Conservation (phyloP, 1,139 yeast species). For the Taphrina flavorubra region DNA sequence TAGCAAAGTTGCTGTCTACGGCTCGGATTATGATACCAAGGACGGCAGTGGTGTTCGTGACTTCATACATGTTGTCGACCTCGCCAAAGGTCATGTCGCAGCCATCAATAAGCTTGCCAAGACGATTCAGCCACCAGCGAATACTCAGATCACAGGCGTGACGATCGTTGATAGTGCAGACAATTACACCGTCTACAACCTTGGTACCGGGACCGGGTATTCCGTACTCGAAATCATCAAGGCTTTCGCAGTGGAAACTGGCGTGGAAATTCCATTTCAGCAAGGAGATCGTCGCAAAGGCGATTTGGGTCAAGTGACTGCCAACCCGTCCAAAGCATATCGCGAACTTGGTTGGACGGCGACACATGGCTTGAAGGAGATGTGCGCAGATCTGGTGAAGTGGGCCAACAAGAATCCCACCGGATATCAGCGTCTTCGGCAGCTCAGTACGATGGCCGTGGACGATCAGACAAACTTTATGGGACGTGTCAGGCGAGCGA, state of each 20-base stretch:
- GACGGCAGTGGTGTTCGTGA: constrained; percentile 86
- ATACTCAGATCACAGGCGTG: constrained; percentile 56
- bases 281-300: constrained; percentile 72
- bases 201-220: constrained; percentile 80
- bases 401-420: constrained; percentile 76
- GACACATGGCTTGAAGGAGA: constrained; percentile 62
- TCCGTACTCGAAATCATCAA: constrained; percentile 75
- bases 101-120: constrained; percentile 52
- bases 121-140: background rate
- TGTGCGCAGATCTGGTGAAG: constrained; percentile 78
- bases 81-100: constrained; percentile 77
- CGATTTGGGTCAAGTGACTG: constrained; percentile 76
- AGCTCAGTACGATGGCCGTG: constrained; percentile 22
- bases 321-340: constrained; percentile 71
- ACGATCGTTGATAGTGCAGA: constrained; percentile 48
- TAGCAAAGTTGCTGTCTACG: constrained; percentile 69
- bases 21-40: constrained; percentile 65
- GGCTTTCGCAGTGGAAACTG: constrained; percentile 71
- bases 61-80: constrained; percentile 79
- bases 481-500: constrained; percentile 24
- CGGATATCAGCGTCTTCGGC: constrained; percentile 57
- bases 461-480: constrained; percentile 14
- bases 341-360: constrained; percentile 71
- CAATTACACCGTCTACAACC: constrained; percentile 62
- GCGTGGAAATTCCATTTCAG: constrained; percentile 68